These are phyloP conservation scores for Phytophthora pini DNA, from an alignment of 352 stramenopile genomes.

Conservation along the genomic window DNA sequence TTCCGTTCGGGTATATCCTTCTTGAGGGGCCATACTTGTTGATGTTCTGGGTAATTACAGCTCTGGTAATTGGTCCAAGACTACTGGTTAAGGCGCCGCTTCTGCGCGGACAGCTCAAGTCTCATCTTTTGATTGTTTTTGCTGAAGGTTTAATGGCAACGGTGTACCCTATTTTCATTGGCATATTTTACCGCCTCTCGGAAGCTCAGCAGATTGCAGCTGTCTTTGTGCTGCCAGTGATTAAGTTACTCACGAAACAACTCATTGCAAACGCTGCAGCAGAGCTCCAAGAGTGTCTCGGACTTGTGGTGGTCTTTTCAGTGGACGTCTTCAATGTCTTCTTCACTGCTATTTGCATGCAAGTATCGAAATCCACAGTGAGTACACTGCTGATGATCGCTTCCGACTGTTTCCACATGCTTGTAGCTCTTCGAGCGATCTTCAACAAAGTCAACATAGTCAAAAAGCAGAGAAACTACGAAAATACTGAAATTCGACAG, in stretches of 20 bases:
- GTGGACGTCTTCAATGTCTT: conserved; percentile 42
- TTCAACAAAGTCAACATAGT: conserved; percentile 6
- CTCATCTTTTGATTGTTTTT: conserved; percentile 15
- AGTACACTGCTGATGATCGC: conserved; percentile 19
- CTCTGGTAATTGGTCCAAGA: conserved; percentile 6
- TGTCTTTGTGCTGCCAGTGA: conserved; percentile 15
- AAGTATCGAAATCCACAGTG: conserved; percentile 12
- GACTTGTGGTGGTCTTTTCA: conserved; percentile 32
- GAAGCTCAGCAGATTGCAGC: conserved; percentile 10
- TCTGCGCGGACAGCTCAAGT: conserved; percentile 15
- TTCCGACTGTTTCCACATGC: conserved; percentile 13
- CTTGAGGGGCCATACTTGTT: conserved; percentile 10
- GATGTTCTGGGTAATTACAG: conserved; percentile 11
- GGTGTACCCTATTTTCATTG: conserved; percentile 27
- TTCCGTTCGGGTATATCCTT: conserved; percentile 30
- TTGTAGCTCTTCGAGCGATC: conserved; percentile 16
- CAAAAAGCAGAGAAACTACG: not conserved
- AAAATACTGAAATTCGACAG: not conserved
- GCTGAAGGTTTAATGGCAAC: conserved; percentile 21
- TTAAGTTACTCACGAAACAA: conserved; percentile 32
- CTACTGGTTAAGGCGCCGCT: not conserved
- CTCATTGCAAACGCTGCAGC: conserved; percentile 14
- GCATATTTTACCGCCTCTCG: conserved; percentile 13
- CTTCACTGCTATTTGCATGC: conserved; percentile 37
- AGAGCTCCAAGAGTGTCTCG: conserved; percentile 30